phyloP scores from a whole-genome alignment of 1,139 yeast species.

The Suzukiozyma palmioleophila region DNA sequence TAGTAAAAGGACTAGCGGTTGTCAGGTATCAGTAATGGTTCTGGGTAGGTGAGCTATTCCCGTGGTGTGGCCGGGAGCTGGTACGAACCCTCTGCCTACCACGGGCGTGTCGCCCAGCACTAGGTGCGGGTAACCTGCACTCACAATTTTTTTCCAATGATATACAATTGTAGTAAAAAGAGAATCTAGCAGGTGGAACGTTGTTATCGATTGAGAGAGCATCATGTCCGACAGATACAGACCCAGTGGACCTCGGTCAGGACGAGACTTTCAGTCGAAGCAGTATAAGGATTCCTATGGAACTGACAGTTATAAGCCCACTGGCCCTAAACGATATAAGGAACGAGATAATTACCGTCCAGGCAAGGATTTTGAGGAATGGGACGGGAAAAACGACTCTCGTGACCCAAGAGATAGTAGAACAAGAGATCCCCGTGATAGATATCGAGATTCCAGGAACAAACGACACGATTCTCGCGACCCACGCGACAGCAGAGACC shows the following conservation, averaged over 20 bases:
- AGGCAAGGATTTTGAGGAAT: not conserved
- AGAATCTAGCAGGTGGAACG: not conserved
- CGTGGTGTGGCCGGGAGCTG: too few species aligned
- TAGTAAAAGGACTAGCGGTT: too few species aligned
- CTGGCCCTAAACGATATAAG: constrained; percentile 19
- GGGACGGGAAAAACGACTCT: constrained; percentile 1
- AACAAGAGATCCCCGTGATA: not conserved
- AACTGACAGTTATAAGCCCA: constrained; percentile 8
- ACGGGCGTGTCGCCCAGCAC: not conserved
- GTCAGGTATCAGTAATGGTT: too few species aligned
- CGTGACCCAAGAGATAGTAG: constrained; percentile 1
- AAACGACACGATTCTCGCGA: not conserved
- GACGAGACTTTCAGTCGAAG: constrained; percentile 6
- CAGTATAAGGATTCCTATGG: constrained; percentile 1
- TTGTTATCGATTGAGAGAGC: constrained; percentile 1
- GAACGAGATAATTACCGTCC: constrained; percentile 12
- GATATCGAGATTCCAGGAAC: not conserved
- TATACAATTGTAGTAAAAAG: not conserved
- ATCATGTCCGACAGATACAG: constrained; percentile 42
- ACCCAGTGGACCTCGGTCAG: constrained; percentile 17
- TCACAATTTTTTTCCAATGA: constrained; percentile 1
- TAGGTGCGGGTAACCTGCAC: not conserved
- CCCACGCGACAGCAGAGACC: not conserved
- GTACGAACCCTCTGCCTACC: too few species aligned
- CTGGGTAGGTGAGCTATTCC: too few species aligned